Evolutionary conservation across 371 early-diverging fungal species (phyloP), one percentile per base, ranked within the genome.

Genomic region (Fennellomyces sp.): DNA sequence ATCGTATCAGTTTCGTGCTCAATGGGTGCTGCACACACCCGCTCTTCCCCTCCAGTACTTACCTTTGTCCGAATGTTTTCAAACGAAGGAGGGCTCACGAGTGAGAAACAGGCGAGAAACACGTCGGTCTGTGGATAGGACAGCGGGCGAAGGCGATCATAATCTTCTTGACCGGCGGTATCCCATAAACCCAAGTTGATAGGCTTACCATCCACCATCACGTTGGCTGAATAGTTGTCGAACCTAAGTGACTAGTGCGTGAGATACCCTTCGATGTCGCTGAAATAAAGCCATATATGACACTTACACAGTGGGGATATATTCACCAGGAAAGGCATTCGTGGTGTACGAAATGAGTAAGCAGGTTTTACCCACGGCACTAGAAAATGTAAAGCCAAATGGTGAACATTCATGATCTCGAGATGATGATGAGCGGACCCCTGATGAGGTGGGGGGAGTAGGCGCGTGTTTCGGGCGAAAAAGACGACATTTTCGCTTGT

Each of bases 131-230:
- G 89, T 30, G 92, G 91, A 70, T 93, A 94, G 10, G 91, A 91
- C 23, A 94, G 75, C 4, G 91, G 88, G 36, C 98, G 96, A 55
- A 99, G 94, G 69, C 97, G 96, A 69, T 97, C 97, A 71, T 98
- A 96, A 91, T 98, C 98, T 83, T 99, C 99, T 78, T 99, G 99
- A 58, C 99, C 99, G 61, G 98, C 98, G 33, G 96, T 96, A 76
- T 97, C 96, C 96, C 96, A 97, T 36, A 95, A 76, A 31, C 89
- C 89, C 38, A 95, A 68, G 63, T 88, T 88, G 66, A 91, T 88
- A 35, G 88, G 91, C 61, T 90, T 90, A 45, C 89, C 89, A 63
- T 90, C 88, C 1, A 89, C 88, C 86, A 89, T 90, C 21, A 92
- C 88, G 60, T 90, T 87, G 29, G 91, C 91, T 5, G 87, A 88